Evolutionary conservation across 139 green algal species (phyloP), one percentile per base, ranked within the genome.

Genomic region (Desmodesmus armatus): DNA sequence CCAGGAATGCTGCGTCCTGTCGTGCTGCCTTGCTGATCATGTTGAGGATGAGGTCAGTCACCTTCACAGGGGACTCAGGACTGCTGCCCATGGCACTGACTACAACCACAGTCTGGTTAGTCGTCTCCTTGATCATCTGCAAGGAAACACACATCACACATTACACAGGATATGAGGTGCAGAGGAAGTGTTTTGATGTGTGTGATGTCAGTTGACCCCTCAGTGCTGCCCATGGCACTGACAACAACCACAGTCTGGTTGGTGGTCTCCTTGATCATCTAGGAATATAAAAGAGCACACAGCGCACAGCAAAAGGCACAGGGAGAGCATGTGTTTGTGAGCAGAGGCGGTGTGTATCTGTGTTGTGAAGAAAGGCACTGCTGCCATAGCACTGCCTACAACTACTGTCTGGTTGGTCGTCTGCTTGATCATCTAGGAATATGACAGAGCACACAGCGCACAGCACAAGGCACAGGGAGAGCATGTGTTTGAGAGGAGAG

Each of bases 21-120:
- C 53, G 53, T 6, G 88, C 85, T 13, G 95, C 94, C 79, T 93
- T 94, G 72, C 67, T 82, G 4, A 99, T 93, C 91, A 98, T 96
- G 86, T 97, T 95, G 39, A 99, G 89, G 53, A 99, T 92, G 40
- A 98, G 86, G 88, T 99, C 96, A 4, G 97, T 99, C 0, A 98
- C 96, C 85, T 98, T 98, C 55, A 92, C 53, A 13, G 90, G 92
- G 4, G 91, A 96, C 33, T 85, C 88, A 9, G 92, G 88, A 60
- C 95, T 87, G 67, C 72, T 91, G 84, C 96, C 96, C 95, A 98
- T 98, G 2, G 96, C 96, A 33, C 83, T 93, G 21, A 98, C 94
- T 0, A 99, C 94, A 25, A 96, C 94, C 39, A 96, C 89, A 72
- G 88, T 96, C n/a, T 81, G 63, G 3, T 89, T 58, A 25, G 69